A percentile compares a stretch with the other conserved stretches of the same genome.
Conservation (phyloP, 2,329 filamentous ascomycete genomes). For the Cladophialophora bantiana region DNA sequence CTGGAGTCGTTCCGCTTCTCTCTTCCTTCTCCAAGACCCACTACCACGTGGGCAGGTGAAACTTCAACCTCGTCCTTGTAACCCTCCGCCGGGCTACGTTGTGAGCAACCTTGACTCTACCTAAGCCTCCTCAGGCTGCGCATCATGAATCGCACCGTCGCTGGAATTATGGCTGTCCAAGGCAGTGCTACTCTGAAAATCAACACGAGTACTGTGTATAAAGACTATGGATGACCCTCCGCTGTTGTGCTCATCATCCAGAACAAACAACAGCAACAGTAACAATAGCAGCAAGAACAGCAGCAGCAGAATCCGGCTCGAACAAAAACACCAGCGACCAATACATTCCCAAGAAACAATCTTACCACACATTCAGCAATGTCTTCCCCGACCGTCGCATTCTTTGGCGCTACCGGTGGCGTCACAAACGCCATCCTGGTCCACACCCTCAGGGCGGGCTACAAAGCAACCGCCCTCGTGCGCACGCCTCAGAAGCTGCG, state of each 20-base stretch:
- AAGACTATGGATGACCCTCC: not conserved
- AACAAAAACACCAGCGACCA: not conserved
- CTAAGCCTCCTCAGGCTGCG: constrained; percentile 4
- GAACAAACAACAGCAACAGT: not conserved
- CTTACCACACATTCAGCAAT: constrained; percentile 2
- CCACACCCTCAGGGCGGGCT: constrained; percentile 53
- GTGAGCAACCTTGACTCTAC: not conserved
- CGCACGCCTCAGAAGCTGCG: constrained; percentile 59
- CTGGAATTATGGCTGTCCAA: constrained; percentile 2
- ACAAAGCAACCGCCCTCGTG: constrained; percentile 54
- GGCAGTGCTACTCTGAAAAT: not conserved
- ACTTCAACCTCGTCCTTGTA: not conserved
- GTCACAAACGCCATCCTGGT: constrained; percentile 54
- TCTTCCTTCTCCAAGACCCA: not conserved
- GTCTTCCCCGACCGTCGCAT: constrained; percentile 50
- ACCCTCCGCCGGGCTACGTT: not conserved
- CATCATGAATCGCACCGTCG: constrained; percentile 17
- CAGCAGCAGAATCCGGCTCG: not conserved
- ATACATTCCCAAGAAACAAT: not conserved
- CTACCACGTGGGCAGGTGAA: not conserved
- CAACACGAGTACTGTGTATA: not conserved
- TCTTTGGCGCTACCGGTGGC: constrained; percentile 62
- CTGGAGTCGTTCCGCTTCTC: constrained; percentile 9
- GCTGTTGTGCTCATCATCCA: not conserved
- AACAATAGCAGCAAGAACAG: not conserved